These are phyloP conservation scores for Trichophyton equinum DNA, from an alignment of 2,329 filamentous ascomycete species.

Conservation along the genomic window DNA sequence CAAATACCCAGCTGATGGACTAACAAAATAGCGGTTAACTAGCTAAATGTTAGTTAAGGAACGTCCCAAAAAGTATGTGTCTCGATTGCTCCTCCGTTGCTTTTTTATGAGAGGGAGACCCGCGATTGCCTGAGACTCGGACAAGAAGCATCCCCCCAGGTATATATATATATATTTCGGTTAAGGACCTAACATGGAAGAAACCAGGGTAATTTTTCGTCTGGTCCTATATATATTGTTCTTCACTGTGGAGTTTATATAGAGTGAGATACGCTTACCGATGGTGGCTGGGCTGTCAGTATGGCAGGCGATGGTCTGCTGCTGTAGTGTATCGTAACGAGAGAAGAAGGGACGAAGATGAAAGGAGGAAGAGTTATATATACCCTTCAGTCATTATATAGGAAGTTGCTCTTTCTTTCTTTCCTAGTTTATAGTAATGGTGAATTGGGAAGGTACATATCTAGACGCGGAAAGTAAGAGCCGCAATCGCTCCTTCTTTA, in stretches of 20 bases:
- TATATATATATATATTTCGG: not conserved
- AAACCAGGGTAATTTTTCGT: not conserved
- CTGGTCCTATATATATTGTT: not conserved
- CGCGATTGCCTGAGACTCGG: not conserved
- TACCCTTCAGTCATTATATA: not conserved
- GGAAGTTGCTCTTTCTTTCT: not conserved
- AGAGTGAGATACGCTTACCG: not conserved
- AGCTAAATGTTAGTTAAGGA: not conserved
- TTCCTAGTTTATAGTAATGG: not conserved
- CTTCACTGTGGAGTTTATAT: not conserved
- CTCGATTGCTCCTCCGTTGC: not conserved
- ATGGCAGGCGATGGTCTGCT: not conserved
- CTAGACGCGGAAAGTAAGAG: not conserved
- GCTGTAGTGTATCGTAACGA: not conserved
- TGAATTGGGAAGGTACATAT: not conserved
- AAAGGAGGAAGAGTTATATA: not conserved
- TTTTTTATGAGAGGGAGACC: not conserved
- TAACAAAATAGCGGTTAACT: not conserved
- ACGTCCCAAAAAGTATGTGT: not conserved
- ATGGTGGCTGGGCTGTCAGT: not conserved
- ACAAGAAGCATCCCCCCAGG: not conserved
- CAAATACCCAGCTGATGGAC: not conserved
- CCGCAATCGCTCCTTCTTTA: not conserved
- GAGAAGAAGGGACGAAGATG: not conserved
- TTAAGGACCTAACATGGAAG: not conserved